A percentile compares a stretch with the other conserved stretches of the same genome.
These are phyloP conservation scores for Dicorynia guianensis DNA, from an alignment of 306 rosid genomes.

Conservation along the genomic window DNA sequence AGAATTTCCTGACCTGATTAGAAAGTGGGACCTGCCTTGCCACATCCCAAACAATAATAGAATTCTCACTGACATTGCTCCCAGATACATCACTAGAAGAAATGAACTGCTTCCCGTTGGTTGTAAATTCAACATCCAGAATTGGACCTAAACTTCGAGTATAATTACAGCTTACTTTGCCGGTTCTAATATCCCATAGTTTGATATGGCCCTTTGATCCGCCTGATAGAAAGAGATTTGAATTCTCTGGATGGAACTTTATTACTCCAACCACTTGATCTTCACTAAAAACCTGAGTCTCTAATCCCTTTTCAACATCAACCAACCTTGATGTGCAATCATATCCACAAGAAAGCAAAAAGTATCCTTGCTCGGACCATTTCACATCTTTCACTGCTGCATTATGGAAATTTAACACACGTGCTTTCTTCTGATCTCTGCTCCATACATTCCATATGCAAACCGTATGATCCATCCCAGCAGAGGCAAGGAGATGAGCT, in stretches of 20 bases:
- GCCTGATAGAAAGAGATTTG: conserved; percentile 78
- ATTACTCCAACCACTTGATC: conserved; percentile 77
- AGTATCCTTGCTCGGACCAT: conserved; percentile 75
- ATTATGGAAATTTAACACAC: conserved; percentile 62
- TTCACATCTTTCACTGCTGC: conserved; percentile 85
- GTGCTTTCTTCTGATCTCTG: conserved; percentile 73
- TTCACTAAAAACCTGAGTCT: conserved; percentile 69
- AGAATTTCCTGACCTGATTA: conserved; percentile 71
- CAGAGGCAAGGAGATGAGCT: conserved; percentile 99
- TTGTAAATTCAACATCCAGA: conserved; percentile 83
- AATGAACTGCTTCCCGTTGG: conserved; percentile 72
- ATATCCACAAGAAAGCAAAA: conserved; percentile 85
- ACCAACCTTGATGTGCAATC: conserved; percentile 80
- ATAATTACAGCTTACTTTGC: conserved; percentile 67
- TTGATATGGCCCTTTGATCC: conserved; percentile 78
- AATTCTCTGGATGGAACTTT: conserved; percentile 73
- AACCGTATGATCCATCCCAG: conserved; percentile 82
- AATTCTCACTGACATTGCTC: conserved; percentile 76
- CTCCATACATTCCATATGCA: conserved; percentile 93
- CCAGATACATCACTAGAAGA: conserved; percentile 83
- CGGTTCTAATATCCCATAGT: conserved; percentile 82
- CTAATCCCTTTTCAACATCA: conserved; percentile 83
- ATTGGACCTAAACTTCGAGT: conserved; percentile 73
- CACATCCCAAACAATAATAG: conserved; percentile 90
- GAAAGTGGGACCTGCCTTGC: conserved; percentile 80